Evolutionary conservation across 2,329 filamentous ascomycete genomes (phyloP), one percentile per base, ranked within the genome.

Genomic region (Fusarium concolor): DNA sequence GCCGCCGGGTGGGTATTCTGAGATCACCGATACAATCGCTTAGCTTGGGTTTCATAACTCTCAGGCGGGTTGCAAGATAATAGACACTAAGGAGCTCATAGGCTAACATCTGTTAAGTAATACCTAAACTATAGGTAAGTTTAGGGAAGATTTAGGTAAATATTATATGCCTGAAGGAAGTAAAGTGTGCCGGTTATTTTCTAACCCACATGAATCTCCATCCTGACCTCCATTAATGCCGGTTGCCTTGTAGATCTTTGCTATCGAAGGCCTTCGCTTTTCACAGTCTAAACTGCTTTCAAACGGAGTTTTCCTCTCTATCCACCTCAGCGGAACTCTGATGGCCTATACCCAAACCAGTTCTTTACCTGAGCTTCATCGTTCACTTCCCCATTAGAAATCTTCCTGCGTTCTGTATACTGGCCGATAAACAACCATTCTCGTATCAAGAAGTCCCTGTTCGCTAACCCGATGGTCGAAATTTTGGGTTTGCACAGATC

Each of bases 401-500:
- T 2, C 11, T 10, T 22, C n/a, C 9, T 41, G 17, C 17, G 6
- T 11, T 28, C 24, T 1, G 24, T 10, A 31, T 17, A 6, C 7
- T 17, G 26, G 10, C 38, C 29, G 4, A 43, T 2, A n/a, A 57
- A 57, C 1, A 57, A 8, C 49, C 38, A 57, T 7, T 20, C 2
- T 3, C 18, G 22, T 12, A 57, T 38, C 1, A 44, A 1, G 1
- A 43, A 55, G 8, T 31, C 29, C 3, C 12, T 24, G 10, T n/a
- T 37, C 8, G 3, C 2, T 4, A 10, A 14, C 3, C 24, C 35
- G 4, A 37, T 28, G 0, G 17, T 1, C 24, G 5, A 1, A 4
- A 24, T 15, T 22, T 14, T 54, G 7, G 18, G 12, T 0, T 15
- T 18, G 12, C 18, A 8, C 3, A 57, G 38, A 2, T 6, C 2